Percentiles rank a stretch among this genome's conserved stretches.
Evolutionary conservation across 768 basidiomycete genomes (phyloP).

Genomic region (Dacryopinax primogenitus): DNA sequence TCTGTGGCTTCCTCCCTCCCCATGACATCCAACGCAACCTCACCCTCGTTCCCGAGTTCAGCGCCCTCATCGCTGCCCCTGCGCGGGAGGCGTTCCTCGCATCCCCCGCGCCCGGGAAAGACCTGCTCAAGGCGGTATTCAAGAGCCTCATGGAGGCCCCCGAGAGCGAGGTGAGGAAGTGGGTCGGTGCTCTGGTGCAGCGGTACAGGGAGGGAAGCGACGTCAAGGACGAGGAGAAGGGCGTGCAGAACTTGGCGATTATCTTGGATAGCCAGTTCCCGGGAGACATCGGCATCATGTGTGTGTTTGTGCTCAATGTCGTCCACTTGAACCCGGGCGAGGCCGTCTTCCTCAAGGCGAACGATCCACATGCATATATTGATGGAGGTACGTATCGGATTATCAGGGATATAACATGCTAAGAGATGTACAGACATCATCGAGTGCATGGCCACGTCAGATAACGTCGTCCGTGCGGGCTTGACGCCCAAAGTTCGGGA

Average conservation of each 20-base stretch:
- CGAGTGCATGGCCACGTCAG: conserved; percentile 98
- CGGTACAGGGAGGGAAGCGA: conserved; percentile 42
- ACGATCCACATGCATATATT: conserved; percentile 94
- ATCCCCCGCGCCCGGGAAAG: conserved; percentile 36
- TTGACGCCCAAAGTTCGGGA: conserved; percentile 94
- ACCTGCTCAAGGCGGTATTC: conserved; percentile 62
- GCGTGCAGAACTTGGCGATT: conserved; percentile 47
- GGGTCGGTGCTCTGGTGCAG: conserved; percentile 44
- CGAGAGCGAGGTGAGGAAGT: conserved; percentile 35
- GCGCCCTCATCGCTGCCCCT: conserved; percentile 48
- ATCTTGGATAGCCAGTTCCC: conserved; percentile 60
- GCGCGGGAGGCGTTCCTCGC: conserved; percentile 42
- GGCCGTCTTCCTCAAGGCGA: conserved; percentile 88
- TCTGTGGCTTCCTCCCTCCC: conserved; percentile 89
- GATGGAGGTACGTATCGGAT: conserved; percentile 55
- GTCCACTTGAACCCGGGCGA: conserved; percentile 67
- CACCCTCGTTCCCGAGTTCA: conserved; percentile 58
- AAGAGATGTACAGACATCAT: conserved; percentile 59
- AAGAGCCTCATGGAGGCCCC: conserved; percentile 74
- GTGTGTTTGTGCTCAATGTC: conserved; percentile 79
- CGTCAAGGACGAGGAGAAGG: conserved; percentile 33
- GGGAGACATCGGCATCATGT: conserved; percentile 85
- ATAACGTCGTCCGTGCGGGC: conserved; percentile 97
- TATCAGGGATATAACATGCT: conserved; percentile 3
- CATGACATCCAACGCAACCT: conserved; percentile 56